These are phyloP conservation scores for Drechslerella stenobrocha DNA, from an alignment of 2,329 filamentous ascomycete species.

Conservation along the genomic window DNA sequence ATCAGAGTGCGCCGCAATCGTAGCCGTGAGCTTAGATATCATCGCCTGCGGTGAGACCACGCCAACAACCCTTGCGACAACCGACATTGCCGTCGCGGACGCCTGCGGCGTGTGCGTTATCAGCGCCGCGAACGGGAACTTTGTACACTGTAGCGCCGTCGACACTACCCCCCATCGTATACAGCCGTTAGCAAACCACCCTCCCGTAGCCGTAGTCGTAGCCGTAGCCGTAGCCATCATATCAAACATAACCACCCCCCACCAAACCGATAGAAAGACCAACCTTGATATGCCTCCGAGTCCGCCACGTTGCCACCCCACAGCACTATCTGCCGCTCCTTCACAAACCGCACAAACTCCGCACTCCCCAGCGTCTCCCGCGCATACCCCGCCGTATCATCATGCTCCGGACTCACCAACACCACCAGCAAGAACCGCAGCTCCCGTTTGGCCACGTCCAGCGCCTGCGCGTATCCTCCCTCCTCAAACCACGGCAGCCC, in stretches of 20 bases:
- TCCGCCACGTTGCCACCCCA: constrained; percentile 95
- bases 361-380: constrained; percentile 77
- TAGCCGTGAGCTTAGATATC: constrained; percentile 71
- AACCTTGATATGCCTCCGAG: constrained; percentile 80
- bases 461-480: constrained; percentile 85
- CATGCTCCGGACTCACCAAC: constrained; percentile 87
- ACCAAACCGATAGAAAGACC: not conserved
- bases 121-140: constrained; percentile 85
- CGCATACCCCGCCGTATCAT: constrained; percentile 82
- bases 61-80: constrained; percentile 76
- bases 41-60: constrained; percentile 71
- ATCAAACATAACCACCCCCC: too few species aligned
- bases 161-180: too few species aligned
- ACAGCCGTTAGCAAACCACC: too few species aligned
- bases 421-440: constrained; percentile 89
- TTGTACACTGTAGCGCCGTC: constrained; percentile 82
- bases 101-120: constrained; percentile 76
- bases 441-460: constrained; percentile 86
- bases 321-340: constrained; percentile 78
- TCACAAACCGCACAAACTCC: constrained; percentile 74
- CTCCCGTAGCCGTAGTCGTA: too few species aligned
- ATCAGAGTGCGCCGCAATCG: constrained; percentile 74
- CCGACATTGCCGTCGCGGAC: constrained; percentile 77
- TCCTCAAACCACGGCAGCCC: constrained; percentile 79
- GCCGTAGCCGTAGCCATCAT: too few species aligned